A percentile compares a stretch with the other conserved stretches of the same genome.
phyloP scores from a whole-genome alignment of 345 rosid genomes.

The Combretum micranthum region DNA sequence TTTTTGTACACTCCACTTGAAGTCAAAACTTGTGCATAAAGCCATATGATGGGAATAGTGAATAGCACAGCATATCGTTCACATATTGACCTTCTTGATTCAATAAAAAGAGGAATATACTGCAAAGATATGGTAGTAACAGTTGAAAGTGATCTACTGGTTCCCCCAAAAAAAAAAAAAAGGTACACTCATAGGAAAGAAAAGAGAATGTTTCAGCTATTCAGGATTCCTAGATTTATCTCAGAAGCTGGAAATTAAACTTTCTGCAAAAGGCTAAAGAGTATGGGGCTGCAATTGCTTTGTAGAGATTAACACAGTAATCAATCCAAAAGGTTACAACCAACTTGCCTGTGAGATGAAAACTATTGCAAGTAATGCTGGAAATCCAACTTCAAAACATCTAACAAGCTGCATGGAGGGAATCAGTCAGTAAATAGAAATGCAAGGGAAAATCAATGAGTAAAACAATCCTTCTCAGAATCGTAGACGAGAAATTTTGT shows the following conservation, averaged over 20 bases:
- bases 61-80: conserved; percentile 47
- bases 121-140: conserved; percentile 11
- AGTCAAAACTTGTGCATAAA: conserved; percentile 43
- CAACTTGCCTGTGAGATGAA: conserved; percentile 49
- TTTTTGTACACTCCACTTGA: conserved; percentile 41
- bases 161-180: too few species aligned
- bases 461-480: too few species aligned
- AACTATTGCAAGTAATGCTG: conserved; percentile 38
- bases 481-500: too few species aligned
- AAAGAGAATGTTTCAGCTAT: neutral
- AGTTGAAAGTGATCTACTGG: neutral
- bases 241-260: too few species aligned
- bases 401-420: conserved; percentile 35
- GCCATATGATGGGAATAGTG: conserved; percentile 38
- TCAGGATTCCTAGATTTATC: too few species aligned
- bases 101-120: conserved; percentile 40
- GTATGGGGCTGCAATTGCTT: neutral
- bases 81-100: conserved; percentile 26
- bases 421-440: neutral
- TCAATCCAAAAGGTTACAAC: neutral
- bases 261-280: neutral
- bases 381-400: conserved; percentile 70
- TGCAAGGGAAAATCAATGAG: neutral
- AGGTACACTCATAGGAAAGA: neutral
- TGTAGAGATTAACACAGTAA: neutral